Evolutionary conservation across 1,139 yeast genomes (phyloP).

Genomic region (Nakaseomyces sp.): DNA sequence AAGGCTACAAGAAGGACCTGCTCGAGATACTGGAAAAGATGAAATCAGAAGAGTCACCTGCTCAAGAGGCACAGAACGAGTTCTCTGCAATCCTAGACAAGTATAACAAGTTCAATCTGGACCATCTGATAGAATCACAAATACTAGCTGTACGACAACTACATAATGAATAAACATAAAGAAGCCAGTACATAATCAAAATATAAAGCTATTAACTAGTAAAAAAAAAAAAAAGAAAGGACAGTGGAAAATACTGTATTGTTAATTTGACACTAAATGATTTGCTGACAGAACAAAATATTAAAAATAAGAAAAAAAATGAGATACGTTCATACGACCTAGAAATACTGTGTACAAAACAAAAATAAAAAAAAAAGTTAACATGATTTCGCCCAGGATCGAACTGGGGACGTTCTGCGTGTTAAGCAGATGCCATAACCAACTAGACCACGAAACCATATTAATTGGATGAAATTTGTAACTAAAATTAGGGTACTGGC

Average conservation of each 20-base stretch:
- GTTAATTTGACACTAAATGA: too few species aligned
- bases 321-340: neutral
- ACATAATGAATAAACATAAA: neutral
- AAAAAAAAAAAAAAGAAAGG: too few species aligned
- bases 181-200: too few species aligned
- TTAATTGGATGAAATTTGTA: neutral
- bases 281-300: too few species aligned
- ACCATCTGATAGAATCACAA: conserved; percentile 1
- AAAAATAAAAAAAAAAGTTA: conserved; percentile 1
- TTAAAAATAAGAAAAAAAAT: too few species aligned
- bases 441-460: conserved; percentile 85
- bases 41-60: neutral
- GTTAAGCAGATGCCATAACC: conserved; percentile 99
- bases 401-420: conserved; percentile 99
- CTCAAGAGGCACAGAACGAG: neutral
- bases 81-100: neutral
- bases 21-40: neutral
- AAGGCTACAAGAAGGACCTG: neutral
- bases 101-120: neutral
- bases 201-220: too few species aligned
- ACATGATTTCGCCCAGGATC: conserved; percentile 98
- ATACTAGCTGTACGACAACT: neutral
- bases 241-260: too few species aligned
- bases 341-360: neutral
- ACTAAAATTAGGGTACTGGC: neutral